phyloP scores from a whole-genome alignment of 768 basidiomycete species.

The Mycena venus region DNA sequence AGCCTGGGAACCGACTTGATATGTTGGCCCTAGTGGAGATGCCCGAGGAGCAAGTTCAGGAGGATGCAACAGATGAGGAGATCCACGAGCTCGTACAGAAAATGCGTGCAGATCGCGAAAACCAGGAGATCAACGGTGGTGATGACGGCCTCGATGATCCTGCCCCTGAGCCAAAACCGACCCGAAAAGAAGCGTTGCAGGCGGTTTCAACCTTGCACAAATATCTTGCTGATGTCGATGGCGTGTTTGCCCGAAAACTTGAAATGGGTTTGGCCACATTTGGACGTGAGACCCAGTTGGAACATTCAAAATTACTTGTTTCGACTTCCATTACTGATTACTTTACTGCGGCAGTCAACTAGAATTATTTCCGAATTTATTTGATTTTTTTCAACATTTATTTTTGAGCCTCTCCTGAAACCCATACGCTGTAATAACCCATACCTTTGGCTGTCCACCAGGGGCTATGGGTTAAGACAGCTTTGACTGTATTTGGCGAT shows the following conservation, averaged over 20 bases:
- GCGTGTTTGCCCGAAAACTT: background rate
- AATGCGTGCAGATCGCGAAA: constrained; percentile 29
- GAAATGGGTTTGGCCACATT: background rate
- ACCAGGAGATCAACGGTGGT: background rate
- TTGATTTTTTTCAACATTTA: background rate
- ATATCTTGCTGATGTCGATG: background rate
- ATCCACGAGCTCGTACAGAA: background rate
- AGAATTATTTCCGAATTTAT: background rate
- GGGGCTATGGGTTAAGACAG: constrained; percentile 2
- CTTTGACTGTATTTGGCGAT: background rate
- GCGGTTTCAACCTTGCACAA: background rate
- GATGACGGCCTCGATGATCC: background rate
- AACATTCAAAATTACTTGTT: background rate
- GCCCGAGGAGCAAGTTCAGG: background rate
- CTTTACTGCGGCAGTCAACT: background rate
- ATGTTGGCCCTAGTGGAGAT: background rate
- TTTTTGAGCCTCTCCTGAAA: background rate
- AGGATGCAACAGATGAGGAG: background rate
- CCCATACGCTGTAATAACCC: background rate
- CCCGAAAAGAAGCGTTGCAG: background rate
- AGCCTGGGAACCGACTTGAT: background rate
- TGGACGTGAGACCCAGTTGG: background rate
- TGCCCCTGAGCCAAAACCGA: background rate
- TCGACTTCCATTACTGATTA: background rate
- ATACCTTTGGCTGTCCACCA: constrained; percentile 17